These are phyloP conservation scores for Aspergillus sp. DNA, from an alignment of 2,329 filamentous ascomycete genomes.

Conservation along the genomic window DNA sequence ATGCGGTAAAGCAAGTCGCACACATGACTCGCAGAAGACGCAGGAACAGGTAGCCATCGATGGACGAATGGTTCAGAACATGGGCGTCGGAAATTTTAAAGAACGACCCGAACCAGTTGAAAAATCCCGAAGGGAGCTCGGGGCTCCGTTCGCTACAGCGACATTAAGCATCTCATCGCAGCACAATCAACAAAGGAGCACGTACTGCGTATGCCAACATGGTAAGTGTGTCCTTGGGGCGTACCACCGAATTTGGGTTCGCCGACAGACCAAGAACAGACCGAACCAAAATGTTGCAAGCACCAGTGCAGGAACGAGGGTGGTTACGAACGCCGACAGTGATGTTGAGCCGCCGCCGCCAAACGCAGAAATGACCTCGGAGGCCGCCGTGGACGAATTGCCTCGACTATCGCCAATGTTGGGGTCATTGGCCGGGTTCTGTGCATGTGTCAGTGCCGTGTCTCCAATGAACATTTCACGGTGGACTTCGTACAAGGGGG, in stretches of 20 bases:
- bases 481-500: not conserved
- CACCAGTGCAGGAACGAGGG: conserved; percentile 39
- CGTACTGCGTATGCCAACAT: conserved; percentile 33
- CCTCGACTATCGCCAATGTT: conserved; percentile 35
- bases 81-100: conserved; percentile 58
- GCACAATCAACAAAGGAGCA: not conserved
- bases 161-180: not conserved
- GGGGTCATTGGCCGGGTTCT: conserved; percentile 32
- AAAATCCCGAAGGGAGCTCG: conserved; percentile 36
- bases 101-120: conserved; percentile 48
- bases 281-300: conserved; percentile 36
- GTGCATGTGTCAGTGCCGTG: not conserved
- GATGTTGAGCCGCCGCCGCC: conserved; percentile 39
- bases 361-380: conserved; percentile 20
- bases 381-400: conserved; percentile 26
- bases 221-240: conserved; percentile 35
- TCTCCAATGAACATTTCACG: not conserved
- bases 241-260: conserved; percentile 38
- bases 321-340: conserved; percentile 39
- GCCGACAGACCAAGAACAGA: conserved; percentile 39
- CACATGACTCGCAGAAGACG: conserved; percentile 74
- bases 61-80: conserved; percentile 79
- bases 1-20: conserved; percentile 71
- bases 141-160: conserved; percentile 39
- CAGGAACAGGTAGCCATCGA: conserved; percentile 87